A percentile compares a stretch with the other conserved stretches of the same genome.
Evolutionary conservation across 371 early-diverging fungal genomes (phyloP).

Genomic region (Lichtheimia corymbifera): DNA sequence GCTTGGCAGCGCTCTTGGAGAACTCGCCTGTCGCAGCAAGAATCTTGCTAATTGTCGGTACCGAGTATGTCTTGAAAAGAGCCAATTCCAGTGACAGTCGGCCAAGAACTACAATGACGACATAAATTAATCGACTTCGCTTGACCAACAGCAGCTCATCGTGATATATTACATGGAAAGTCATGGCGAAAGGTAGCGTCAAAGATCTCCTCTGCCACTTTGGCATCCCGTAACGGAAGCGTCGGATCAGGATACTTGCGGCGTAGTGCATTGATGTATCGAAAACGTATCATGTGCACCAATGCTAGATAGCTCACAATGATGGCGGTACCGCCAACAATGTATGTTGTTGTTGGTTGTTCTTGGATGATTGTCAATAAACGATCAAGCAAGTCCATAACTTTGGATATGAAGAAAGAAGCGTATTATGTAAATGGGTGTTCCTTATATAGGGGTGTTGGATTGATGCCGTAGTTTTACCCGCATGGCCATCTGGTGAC

Average conservation of each 20-base stretch:
- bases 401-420: no score
- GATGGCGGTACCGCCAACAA: no score
- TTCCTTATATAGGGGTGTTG: no score
- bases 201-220: slow-evolving; percentile 41
- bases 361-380: no score
- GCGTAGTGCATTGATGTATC: slow-evolving; percentile 25
- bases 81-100: slow-evolving; percentile 44
- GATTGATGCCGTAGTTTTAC: no score
- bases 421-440: no score
- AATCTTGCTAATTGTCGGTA: slow-evolving; percentile 53
- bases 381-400: no score
- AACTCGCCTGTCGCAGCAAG: slow-evolving; percentile 50
- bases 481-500: no score
- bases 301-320: slow-evolving; percentile 8
- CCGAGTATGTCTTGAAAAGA: slow-evolving; percentile 50
- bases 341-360: no score
- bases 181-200: slow-evolving; percentile 32
- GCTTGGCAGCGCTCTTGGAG: slow-evolving; percentile 26
- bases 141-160: not conserved
- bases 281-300: slow-evolving; percentile 39
- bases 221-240: slow-evolving; percentile 31
- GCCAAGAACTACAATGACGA: slow-evolving; percentile 2
- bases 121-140: no score
- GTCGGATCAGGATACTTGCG: slow-evolving; percentile 52
- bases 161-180: slow-evolving; percentile 36